These are phyloP conservation scores for Talaromyces albobiverticillius DNA, from an alignment of 2,329 filamentous ascomycete species.

Conservation along the genomic window DNA sequence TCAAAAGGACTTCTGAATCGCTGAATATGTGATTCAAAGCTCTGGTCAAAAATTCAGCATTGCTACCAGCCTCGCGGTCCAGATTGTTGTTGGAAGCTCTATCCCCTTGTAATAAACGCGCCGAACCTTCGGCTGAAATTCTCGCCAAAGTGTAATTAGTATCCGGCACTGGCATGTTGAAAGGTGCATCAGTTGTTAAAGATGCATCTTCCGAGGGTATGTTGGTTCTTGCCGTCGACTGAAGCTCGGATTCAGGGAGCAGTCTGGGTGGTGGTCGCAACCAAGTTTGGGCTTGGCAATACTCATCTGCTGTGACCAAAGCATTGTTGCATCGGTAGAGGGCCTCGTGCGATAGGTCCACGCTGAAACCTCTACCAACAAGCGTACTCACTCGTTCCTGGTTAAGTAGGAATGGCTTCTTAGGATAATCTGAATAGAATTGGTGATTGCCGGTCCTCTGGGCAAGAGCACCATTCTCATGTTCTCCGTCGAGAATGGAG, in stretches of 20 bases:
- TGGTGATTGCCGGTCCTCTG: conserved; percentile 61
- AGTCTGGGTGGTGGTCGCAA: conserved; percentile 61
- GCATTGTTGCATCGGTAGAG: conserved; percentile 77
- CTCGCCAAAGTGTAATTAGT: conserved; percentile 30
- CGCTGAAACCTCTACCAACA: conserved; percentile 51
- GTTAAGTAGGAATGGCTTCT: conserved; percentile 54
- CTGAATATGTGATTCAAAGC: conserved; percentile 42
- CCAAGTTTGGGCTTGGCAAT: conserved; percentile 64
- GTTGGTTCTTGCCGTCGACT: conserved; percentile 17
- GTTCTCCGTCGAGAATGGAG: conserved; percentile 71
- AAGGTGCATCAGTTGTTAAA: conserved; percentile 25
- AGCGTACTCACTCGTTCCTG: conserved; percentile 45
- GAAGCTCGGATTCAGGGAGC: conserved; percentile 62
- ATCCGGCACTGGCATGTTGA: conserved; percentile 26
- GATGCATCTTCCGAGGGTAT: conserved; percentile 24
- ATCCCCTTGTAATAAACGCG: conserved; percentile 19
- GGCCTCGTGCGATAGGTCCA: conserved; percentile 70
- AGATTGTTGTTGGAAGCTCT: conserved; percentile 17
- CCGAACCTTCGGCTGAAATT: conserved; percentile 28
- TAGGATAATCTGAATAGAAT: conserved; percentile 42
- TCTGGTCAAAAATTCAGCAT: conserved; percentile 39
- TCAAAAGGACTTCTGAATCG: conserved; percentile 26
- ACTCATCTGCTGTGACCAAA: conserved; percentile 61
- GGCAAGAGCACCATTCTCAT: conserved; percentile 61
- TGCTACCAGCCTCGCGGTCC: conserved; percentile 30